Percentiles rank a stretch among this genome's conserved stretches.
phyloP scores from a whole-genome alignment of 1,284 basidiomycete species.

The Sporisorium iseilematis-ciliati region DNA sequence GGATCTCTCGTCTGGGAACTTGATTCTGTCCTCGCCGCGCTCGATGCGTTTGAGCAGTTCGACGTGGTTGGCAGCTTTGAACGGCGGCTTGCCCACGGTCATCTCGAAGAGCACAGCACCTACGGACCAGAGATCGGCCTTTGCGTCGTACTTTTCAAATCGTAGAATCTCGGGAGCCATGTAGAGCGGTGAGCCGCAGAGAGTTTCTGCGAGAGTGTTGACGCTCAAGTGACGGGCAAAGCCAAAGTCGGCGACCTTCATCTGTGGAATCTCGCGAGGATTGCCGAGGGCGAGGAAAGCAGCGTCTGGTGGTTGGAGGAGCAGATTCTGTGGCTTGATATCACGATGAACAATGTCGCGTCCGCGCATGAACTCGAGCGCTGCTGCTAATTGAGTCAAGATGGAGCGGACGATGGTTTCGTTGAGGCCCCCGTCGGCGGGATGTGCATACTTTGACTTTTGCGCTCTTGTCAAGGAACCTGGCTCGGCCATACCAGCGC shows the following conservation, averaged over 20 bases:
- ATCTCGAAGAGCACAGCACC: conserved; percentile 97
- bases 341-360: conserved; percentile 94
- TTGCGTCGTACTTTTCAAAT: conserved; percentile 98
- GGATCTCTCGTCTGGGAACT: conserved; percentile 78
- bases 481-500: conserved; percentile 29
- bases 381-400: conserved; percentile 92
- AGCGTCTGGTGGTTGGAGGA: conserved; percentile 84
- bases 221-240: conserved; percentile 93
- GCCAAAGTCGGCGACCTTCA: conserved; percentile 86
- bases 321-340: conserved; percentile 96
- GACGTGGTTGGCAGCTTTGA: conserved; percentile 94
- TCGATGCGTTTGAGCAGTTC: conserved; percentile 95
- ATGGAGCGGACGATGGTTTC: conserved; percentile 93
- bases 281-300: conserved; percentile 86
- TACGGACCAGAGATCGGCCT: conserved; percentile 97
- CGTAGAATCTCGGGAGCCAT: conserved; percentile 99
- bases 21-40: conserved; percentile 79
- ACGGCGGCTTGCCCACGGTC: conserved; percentile 90
- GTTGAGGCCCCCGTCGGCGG: conserved; percentile 87
- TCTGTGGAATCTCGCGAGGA: conserved; percentile 76
- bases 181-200: conserved; percentile 97
- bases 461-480: conserved; percentile 24
- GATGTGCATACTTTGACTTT: conserved; percentile 83
- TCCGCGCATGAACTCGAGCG: conserved; percentile 89
- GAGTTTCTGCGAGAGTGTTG: conserved; percentile 93